These are phyloP conservation scores for Chaetomium cochliodes DNA, from an alignment of 495 filamentous ascomycete species.

Conservation along the genomic window DNA sequence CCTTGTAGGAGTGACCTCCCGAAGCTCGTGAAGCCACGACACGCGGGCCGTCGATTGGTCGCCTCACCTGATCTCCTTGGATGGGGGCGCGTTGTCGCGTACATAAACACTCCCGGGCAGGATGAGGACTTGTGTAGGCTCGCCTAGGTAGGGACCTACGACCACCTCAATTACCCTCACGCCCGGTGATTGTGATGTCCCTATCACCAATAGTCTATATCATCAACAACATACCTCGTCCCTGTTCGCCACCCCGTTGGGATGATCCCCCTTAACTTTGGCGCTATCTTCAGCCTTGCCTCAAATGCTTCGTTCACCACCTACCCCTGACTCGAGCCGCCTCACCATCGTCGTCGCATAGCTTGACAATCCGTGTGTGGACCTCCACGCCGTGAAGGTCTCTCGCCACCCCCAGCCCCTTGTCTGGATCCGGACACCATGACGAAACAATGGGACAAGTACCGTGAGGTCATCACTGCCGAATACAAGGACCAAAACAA, in stretches of 20 bases:
- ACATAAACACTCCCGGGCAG: not conserved
- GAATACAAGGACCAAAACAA: conserved; percentile 44
- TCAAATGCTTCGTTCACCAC: not conserved
- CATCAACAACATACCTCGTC: not conserved
- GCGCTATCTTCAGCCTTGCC: conserved; percentile 1
- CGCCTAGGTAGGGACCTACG: not conserved
- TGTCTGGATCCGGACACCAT: conserved; percentile 28
- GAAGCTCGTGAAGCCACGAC: not conserved
- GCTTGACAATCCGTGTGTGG: not conserved
- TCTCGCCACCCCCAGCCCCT: not conserved
- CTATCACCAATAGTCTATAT: conserved; percentile 5
- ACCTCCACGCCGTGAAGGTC: not conserved
- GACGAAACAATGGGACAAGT: conserved; percentile 47
- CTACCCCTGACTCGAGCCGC: not conserved
- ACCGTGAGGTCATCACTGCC: conserved; percentile 39
- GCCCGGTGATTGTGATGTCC: conserved; percentile 15
- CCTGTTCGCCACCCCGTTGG: not conserved
- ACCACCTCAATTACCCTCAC: not conserved
- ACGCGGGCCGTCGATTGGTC: conserved; percentile 6
- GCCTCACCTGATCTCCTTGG: not conserved
- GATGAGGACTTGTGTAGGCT: not conserved
- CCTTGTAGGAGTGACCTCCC: not conserved
- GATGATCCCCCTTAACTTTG: conserved; percentile 1
- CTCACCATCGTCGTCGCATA: not conserved
- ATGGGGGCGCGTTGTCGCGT: not conserved